phyloP scores from a whole-genome alignment of 1,284 basidiomycete genomes.

The Rhodotorula sp. region DNA sequence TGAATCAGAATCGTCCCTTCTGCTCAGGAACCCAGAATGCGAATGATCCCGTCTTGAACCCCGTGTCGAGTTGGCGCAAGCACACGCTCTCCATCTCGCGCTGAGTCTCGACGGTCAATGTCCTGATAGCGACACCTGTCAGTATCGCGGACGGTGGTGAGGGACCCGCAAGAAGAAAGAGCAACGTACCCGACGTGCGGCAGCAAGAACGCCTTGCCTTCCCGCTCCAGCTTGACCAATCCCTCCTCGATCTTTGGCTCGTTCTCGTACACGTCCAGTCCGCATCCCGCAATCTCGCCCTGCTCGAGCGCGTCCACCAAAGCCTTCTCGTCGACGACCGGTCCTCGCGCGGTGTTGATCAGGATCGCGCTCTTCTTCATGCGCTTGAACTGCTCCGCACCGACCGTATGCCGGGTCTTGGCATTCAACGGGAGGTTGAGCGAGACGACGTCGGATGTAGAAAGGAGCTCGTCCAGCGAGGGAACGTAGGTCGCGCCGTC shows the following conservation, averaged over 20 bases:
- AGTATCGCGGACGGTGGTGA: constrained; percentile 70
- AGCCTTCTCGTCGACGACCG: constrained; percentile 81
- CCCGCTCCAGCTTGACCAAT: constrained; percentile 72
- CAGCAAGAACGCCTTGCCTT: constrained; percentile 61
- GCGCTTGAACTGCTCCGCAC: constrained; percentile 70
- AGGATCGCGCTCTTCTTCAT: constrained; percentile 79
- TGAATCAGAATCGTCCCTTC: constrained; percentile 30
- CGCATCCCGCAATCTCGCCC: constrained; percentile 51
- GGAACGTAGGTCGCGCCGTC: constrained; percentile 59
- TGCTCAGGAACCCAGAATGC: constrained; percentile 47
- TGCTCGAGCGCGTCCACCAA: constrained; percentile 77
- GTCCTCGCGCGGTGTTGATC: constrained; percentile 86
- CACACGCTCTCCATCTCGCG: constrained; percentile 49
- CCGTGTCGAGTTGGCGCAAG: constrained; percentile 46
- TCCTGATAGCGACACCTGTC: constrained; percentile 64
- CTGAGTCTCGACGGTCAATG: constrained; percentile 48
- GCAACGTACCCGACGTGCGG: constrained; percentile 68
- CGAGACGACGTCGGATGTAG: constrained; percentile 70
- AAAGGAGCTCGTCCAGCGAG: constrained; percentile 67
- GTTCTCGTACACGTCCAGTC: constrained; percentile 36
- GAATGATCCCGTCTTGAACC: constrained; percentile 45
- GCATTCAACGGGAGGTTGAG: constrained; percentile 57
- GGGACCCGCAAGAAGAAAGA: too few species aligned
- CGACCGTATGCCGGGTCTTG: constrained; percentile 73
- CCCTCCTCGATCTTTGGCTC: constrained; percentile 62